Base-by-base conservation (phyloP, 2,329 filamentous ascomycete species). In the Paraconiothyrium brasiliense region DNA sequence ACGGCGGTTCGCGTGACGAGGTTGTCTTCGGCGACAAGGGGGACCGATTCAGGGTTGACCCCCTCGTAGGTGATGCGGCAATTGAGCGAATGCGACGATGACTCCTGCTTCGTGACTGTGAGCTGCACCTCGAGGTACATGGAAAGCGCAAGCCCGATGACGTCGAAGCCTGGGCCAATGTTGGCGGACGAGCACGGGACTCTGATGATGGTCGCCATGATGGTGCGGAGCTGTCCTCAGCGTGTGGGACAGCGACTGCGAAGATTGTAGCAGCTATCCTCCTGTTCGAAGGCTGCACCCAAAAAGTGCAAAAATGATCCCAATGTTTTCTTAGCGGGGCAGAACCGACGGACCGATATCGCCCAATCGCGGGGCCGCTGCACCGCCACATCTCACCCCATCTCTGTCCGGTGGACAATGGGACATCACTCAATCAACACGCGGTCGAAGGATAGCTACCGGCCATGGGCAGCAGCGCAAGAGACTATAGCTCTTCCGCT, bases 111-210 rank as follows among this genome's bases (percentile, higher is more conserved):
- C 61, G 87, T 84, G 74, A 96, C 85, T 65, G 89, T 92, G 78
- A 98, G 91, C 66, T 89, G 86, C 59, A 98, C 84, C 83, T 97
- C 94, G 67, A 99, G 91, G 83, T 94, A 97, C 79, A 97, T 89
- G 68, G 93, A 97, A 69, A 99, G 86, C 9, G 94, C 94, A 64
- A 99, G 90, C 70, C 95, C 93, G 78, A 98, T 97, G 72, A 97
- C 94, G 84, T 99, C 94, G 85, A 98, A 99, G 61, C 94, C 94
- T 52, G 94, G 94, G 70, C 85, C 94, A 76, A 98, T 97, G 84
- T 98, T 98, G 82, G 94, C 94, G 64, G 94, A 97, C 63, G 94
- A 98, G 83, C 92, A 96, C 67, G 94, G 94, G 64, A 93, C 92
- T 81, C 86, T 88, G 84, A 93, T 92, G 70, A 91, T 90, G 47